Evolutionary conservation across 805 yeast species (phyloP), one percentile per base, ranked within the genome.

Genomic region (Maudiozyma barnettii): DNA sequence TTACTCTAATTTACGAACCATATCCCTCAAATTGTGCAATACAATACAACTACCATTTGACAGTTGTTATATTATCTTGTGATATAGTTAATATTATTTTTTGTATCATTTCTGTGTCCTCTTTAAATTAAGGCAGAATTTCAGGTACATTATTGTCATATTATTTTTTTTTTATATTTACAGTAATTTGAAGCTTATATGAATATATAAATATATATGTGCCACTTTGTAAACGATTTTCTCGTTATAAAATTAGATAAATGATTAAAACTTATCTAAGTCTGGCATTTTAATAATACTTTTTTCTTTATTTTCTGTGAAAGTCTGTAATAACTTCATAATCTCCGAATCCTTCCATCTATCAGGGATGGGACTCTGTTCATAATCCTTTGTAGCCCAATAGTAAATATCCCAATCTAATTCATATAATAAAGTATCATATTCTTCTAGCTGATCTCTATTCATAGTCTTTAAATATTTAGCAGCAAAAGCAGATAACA

Each of bases 361-460:
- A 38, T 84, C 88, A 14, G 98, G 97, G 53, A 91, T 72, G 13
- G 95, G 95, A 42, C 90, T 85, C 18, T 85, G 79, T 33, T 78
- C 80, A 58, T 69, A 85, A 64, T 90, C 87, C 54, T 77, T 78
- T 2, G 97, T 88, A 22, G 95, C 95, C 99, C 99, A 91, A 70
- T 93, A 93, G 66, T 87, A 93, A 51, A 93, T 90, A 66, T 93
- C 99, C 99, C 99, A 93, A 66, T 93, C 99, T n/a, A 91, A 78
- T 66, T 91, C 95, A 65, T 93, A 95, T 61, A 93, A 73, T 49
- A 93, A 67, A 48, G 73, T 63, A 60, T 91, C 97, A 65, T 87
- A 93, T 65, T 93, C 98, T 42, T 79, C 83, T 46, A 93, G 70
- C 66, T 88, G 84, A 46, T 73, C 82, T 50, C 69, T 65, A 12